Percentiles rank a stretch among this genome's conserved stretches.
Conservation (phyloP, 1,139 yeast species). For the Hemisphaericaspora xylofermentans region DNA sequence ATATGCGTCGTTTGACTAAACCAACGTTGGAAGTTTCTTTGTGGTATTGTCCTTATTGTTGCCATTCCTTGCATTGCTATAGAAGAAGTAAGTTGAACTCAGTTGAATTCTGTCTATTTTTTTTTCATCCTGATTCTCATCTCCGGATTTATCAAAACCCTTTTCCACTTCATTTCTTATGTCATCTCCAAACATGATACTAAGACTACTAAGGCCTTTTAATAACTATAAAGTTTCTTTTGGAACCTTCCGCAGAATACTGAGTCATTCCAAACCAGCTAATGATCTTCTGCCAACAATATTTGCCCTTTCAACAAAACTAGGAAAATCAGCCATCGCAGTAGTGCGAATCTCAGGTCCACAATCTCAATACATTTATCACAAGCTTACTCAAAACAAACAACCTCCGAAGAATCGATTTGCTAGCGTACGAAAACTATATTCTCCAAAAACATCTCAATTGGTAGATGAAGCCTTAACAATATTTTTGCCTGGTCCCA, state of each 20-base stretch:
- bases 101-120: too few species aligned
- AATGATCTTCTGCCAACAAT: slow-evolving; percentile 54
- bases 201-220: neutral
- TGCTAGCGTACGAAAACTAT: slow-evolving; percentile 58
- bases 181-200: too few species aligned
- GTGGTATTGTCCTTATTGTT: too few species aligned
- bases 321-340: slow-evolving; percentile 83
- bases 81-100: too few species aligned
- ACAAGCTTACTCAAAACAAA: slow-evolving; percentile 43
- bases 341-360: slow-evolving; percentile 84
- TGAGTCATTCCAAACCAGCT: neutral
- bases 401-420: slow-evolving; percentile 47
- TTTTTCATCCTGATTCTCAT: too few species aligned
- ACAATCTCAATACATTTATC: slow-evolving; percentile 45
- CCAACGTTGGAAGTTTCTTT: neutral
- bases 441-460: slow-evolving; percentile 32
- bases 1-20: slow-evolving; percentile 5
- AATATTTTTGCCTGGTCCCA: slow-evolving; percentile 67
- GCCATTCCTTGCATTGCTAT: too few species aligned
- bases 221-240: neutral
- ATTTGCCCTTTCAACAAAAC: slow-evolving; percentile 85
- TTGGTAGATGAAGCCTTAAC: slow-evolving; percentile 78
- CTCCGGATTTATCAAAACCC: too few species aligned
- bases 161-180: too few species aligned
- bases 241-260: neutral